Evolutionary conservation across 192 early-diverging fungal species (phyloP), one percentile per base, ranked within the genome.

Genomic region (Mortierella antarctica): DNA sequence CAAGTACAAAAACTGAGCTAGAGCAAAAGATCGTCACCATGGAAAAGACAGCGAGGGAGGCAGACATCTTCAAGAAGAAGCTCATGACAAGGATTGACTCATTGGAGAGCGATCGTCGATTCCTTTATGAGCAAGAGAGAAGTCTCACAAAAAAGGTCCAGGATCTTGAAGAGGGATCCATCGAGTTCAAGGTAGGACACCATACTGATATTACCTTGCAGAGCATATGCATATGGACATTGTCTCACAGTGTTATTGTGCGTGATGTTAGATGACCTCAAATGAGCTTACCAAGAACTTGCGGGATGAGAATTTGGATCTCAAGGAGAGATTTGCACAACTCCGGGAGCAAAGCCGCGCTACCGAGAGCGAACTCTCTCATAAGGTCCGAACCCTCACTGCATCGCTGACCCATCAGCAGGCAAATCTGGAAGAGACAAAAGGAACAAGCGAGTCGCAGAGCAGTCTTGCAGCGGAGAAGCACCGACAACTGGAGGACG

Each of bases 71-170:
- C 10, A 65, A 66, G 23, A 60, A 68, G 45, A 85, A 82, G 10
- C 82, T 86, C 47, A 74, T 75, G 42, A 57, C 70, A 10, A 82
- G 89, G 18, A 67, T 87, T 10, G 87, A 92, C 63, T 82, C 82
- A 53, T 76, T 91, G 61, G 89, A 93, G 71, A 85, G 84, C 31
- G 88, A 92, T 46, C 86, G 88, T 17, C 69, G 79, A 57, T 89
- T 88, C 74, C 74, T 93, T 49, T 82, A 83, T 17, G 85, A 88
- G 12, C 87, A 89, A 49, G 86, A 89, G 42, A 86, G 89, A 83
- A 61, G 68, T 6, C 46, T 73, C 44, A 67, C 41, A 11, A 51
- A 63, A 49, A 70, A 70, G 53, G 51, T 40, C 14, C 64, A 75
- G n/a, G 51, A 52, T 8, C 58, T 71, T 13, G 77, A 84, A 54